These are phyloP conservation scores for Berkeleyomyces rouxiae DNA, from an alignment of 2,329 filamentous ascomycete species.

Conservation along the genomic window DNA sequence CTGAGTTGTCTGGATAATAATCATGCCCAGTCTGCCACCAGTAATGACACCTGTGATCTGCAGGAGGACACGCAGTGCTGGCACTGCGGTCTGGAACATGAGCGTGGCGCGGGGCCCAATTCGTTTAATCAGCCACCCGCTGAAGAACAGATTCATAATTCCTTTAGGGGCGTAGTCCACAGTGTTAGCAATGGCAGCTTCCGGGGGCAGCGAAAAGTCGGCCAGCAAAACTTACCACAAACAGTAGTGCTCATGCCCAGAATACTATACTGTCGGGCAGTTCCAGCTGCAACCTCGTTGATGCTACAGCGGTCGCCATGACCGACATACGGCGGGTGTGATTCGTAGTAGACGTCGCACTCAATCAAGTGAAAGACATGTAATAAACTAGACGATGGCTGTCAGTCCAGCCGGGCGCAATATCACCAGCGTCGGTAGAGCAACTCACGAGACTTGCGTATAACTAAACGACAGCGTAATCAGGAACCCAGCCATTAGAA, in stretches of 20 bases:
- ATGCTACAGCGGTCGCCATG: slow-evolving; percentile 38
- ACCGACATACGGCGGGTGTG: slow-evolving; percentile 33
- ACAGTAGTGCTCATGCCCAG: slow-evolving; percentile 51
- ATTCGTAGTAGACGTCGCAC: slow-evolving; percentile 51
- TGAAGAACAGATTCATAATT: slow-evolving; percentile 49
- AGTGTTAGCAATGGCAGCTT: background rate
- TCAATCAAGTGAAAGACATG: slow-evolving; percentile 58
- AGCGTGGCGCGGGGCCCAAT: slow-evolving; percentile 48
- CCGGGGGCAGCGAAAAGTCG: background rate
- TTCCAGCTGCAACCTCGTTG: slow-evolving; percentile 46
- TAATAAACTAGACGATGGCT: slow-evolving; percentile 24
- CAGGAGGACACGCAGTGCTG: slow-evolving; percentile 43
- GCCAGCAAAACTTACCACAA: slow-evolving; percentile 29
- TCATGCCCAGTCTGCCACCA: slow-evolving; percentile 45
- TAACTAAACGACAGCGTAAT: slow-evolving; percentile 36
- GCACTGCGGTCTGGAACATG: slow-evolving; percentile 44
- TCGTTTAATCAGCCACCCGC: slow-evolving; percentile 48
- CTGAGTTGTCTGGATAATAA: slow-evolving; percentile 51
- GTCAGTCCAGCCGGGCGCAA: background rate
- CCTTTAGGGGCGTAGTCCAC: slow-evolving; percentile 13
- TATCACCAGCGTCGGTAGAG: background rate
- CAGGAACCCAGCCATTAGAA: slow-evolving; percentile 42
- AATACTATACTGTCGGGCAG: slow-evolving; percentile 46
- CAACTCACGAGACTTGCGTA: slow-evolving; percentile 32
- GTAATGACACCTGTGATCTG: slow-evolving; percentile 49